Conservation (phyloP, 805 yeast genomes). For the Kazachstania viticola region DNA sequence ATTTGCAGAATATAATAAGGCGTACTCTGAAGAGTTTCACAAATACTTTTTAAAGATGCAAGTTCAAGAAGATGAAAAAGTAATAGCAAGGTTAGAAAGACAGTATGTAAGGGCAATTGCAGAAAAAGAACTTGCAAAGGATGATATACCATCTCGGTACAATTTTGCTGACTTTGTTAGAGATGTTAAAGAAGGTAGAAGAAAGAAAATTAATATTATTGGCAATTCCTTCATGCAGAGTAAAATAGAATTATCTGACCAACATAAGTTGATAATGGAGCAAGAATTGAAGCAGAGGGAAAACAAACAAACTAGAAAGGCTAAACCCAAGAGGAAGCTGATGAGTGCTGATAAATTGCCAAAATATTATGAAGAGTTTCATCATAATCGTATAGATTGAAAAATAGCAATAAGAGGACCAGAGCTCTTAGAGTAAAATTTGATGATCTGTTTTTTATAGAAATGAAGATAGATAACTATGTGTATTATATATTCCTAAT, state of each 20-base stretch:
- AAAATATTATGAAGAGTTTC: too few species aligned
- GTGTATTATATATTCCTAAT: too few species aligned
- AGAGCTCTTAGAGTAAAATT: too few species aligned
- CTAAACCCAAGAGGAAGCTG: too few species aligned
- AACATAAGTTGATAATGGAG: slow-evolving; percentile 1
- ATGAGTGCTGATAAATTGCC: too few species aligned
- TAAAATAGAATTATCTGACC: slow-evolving; percentile 2
- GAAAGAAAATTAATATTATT: slow-evolving; percentile 15
- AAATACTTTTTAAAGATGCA: slow-evolving; percentile 22
- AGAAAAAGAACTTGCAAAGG: slow-evolving; percentile 6
- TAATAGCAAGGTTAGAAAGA: slow-evolving; percentile 14
- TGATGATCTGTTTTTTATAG: too few species aligned
- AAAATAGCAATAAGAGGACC: too few species aligned
- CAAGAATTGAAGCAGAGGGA: not conserved
- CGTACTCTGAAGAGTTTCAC: slow-evolving; percentile 16
- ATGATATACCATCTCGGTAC: slow-evolving; percentile 7
- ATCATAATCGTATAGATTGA: too few species aligned
- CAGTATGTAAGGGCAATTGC: slow-evolving; percentile 13
- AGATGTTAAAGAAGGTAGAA: slow-evolving; percentile 12
- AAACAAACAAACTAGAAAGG: not conserved
- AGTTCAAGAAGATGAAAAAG: slow-evolving; percentile 17
- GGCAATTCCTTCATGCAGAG: slow-evolving; percentile 3
- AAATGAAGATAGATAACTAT: too few species aligned
- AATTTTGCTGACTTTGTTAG: slow-evolving; percentile 16
- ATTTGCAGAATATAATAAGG: slow-evolving; percentile 22